phyloP scores from a whole-genome alignment of 768 basidiomycete species.

The Tylopilus intermedius region DNA sequence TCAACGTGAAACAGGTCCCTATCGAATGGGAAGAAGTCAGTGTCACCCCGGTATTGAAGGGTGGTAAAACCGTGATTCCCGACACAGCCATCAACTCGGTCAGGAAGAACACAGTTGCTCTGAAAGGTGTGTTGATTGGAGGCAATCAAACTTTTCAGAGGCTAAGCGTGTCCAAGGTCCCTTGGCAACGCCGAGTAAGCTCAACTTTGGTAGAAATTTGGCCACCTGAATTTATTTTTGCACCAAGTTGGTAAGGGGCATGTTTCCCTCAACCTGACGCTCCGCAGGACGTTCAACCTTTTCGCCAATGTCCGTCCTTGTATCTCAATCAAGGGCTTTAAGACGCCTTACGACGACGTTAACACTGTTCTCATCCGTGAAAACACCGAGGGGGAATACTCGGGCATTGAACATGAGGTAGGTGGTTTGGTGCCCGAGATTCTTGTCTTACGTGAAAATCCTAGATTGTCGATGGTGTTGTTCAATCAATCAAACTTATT shows the following conservation, averaged over 20 bases:
- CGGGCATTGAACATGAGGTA: constrained; percentile 98
- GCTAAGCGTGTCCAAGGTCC: constrained; percentile 54
- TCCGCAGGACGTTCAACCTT: constrained; percentile 95
- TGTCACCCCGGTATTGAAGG: constrained; percentile 89
- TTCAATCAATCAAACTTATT: constrained; percentile 99
- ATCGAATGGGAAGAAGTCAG: constrained; percentile 99
- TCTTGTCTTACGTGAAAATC: constrained; percentile 11
- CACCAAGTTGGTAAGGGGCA: constrained; percentile 94
- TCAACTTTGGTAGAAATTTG: constrained; percentile 1
- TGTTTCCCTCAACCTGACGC: constrained; percentile 94
- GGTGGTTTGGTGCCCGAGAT: constrained; percentile 10
- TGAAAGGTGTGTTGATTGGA: constrained; percentile 66
- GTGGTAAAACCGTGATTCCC: constrained; percentile 96
- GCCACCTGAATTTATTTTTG: constrained; percentile 11
- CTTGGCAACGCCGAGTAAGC: constrained; percentile 92
- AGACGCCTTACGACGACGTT: constrained; percentile 97
- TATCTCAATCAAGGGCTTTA: constrained; percentile 91
- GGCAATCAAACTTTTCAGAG: neutral
- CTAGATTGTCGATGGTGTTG: constrained; percentile 94
- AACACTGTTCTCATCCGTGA: constrained; percentile 98
- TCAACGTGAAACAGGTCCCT: constrained; percentile 63
- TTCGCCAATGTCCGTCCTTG: constrained; percentile 99
- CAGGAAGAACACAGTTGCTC: constrained; percentile 94
- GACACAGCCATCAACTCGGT: constrained; percentile 86
- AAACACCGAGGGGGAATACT: constrained; percentile 99